Conservation (phyloP, 306 rosid genomes). For the Cajanus cajan region DNA sequence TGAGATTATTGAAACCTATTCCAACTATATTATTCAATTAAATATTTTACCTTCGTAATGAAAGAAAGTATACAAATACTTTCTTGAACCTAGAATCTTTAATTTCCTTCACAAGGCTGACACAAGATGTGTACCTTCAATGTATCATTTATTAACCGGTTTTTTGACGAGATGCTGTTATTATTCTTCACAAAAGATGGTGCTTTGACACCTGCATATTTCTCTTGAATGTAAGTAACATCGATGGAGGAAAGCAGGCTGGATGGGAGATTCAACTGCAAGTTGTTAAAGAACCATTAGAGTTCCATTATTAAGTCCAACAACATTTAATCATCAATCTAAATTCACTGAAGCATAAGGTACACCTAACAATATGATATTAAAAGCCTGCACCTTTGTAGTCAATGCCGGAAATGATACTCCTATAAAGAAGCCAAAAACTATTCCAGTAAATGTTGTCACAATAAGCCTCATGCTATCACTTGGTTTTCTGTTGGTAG, state of each 20-base stretch:
- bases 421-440: constrained; percentile 88
- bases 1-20: constrained; percentile 15
- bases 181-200: constrained; percentile 43
- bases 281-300: constrained; percentile 24
- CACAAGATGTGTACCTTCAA: constrained; percentile 53
- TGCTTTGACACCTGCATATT: constrained; percentile 40
- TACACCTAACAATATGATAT: not conserved
- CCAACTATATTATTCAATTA: constrained; percentile 6
- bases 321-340: constrained; percentile 19
- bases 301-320: constrained; percentile 25
- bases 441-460: constrained; percentile 77
- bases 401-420: constrained; percentile 79
- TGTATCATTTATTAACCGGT: constrained; percentile 54
- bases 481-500: constrained; percentile 67
- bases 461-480: constrained; percentile 82
- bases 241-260: constrained; percentile 65
- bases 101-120: constrained; percentile 8
- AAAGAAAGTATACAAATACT: not conserved
- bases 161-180: constrained; percentile 39
- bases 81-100: not conserved
- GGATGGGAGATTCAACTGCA: constrained; percentile 80
- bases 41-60: not conserved
- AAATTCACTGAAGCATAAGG: constrained; percentile 11
- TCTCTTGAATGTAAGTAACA: constrained; percentile 45
- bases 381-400: constrained; percentile 60